Evolutionary conservation across 495 filamentous ascomycete genomes (phyloP).

Genomic region (Penicillium odoratum): DNA sequence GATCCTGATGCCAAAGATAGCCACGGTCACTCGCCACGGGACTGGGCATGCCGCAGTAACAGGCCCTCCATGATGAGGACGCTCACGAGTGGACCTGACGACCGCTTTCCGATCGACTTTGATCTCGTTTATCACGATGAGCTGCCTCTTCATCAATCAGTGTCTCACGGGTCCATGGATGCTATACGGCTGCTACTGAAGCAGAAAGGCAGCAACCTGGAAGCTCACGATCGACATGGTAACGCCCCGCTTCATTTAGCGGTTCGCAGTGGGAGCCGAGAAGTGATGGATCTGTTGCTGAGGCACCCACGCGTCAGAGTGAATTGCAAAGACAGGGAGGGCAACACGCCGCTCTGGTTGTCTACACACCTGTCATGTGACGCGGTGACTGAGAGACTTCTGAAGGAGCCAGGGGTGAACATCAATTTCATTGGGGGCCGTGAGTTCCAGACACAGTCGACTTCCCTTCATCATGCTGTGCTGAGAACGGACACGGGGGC

Average conservation of each 20-base stretch:
- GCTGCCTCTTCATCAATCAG: conserved; percentile 11
- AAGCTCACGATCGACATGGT: conserved; percentile 10
- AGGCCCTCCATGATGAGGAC: conserved; percentile 6
- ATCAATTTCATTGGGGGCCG: conserved; percentile 12
- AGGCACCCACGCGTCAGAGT: conserved; percentile 1
- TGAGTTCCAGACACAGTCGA: conserved; percentile 8
- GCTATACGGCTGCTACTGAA: conserved; percentile 11
- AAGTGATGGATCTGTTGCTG: conserved; percentile 13
- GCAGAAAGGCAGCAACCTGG: conserved; percentile 1
- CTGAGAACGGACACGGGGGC: conserved; percentile 8
- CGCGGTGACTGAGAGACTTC: conserved; percentile 11
- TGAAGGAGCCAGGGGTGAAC: conserved; percentile 8
- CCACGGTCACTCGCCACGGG: conserved; percentile 10
- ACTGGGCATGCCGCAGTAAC: conserved; percentile 6
- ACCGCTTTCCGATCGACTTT: not conserved
- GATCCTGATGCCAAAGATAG: conserved; percentile 11
- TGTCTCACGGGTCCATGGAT: conserved; percentile 10
- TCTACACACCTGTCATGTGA: conserved; percentile 11
- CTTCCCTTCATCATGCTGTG: conserved; percentile 11
- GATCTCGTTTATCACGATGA: conserved; percentile 7
- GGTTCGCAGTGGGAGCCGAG: conserved; percentile 5
- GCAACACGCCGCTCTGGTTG: conserved; percentile 17
- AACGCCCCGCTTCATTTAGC: conserved; percentile 15
- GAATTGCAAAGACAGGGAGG: conserved; percentile 9
- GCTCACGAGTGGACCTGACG: not conserved